A percentile compares a stretch with the other conserved stretches of the same genome.
These are phyloP conservation scores for Globisporangium uncinulatum DNA, from an alignment of 352 stramenopile species.

Conservation along the genomic window DNA sequence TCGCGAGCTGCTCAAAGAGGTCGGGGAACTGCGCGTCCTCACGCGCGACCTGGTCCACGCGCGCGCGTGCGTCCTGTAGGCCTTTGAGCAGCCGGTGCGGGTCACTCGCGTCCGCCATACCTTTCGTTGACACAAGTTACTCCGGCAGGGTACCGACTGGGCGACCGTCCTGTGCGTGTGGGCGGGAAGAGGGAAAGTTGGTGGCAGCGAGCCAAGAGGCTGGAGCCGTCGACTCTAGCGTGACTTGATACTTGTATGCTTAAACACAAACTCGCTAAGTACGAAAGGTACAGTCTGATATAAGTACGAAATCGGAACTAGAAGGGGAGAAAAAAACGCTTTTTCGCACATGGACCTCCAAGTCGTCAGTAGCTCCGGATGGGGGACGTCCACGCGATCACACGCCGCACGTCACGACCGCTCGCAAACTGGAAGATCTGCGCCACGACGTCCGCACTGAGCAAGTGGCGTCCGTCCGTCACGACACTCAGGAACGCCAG, in stretches of 20 bases:
- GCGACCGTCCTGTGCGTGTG: no score
- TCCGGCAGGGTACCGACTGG: no score
- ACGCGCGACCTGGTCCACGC: conserved; percentile 63
- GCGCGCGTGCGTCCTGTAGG: conserved; percentile 60
- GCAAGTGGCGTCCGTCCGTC: neutral
- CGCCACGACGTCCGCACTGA: neutral
- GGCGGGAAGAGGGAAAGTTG: no score
- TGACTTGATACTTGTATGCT: no score
- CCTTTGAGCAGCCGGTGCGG: conserved; percentile 53
- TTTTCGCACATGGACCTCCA: no score
- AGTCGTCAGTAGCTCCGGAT: neutral
- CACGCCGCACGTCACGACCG: neutral
- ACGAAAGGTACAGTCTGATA: neutral
- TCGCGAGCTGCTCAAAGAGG: conserved; percentile 72
- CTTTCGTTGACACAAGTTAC: no score
- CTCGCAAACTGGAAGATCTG: conserved; percentile 1
- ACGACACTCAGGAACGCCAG: conserved; percentile 4
- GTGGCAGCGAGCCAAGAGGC: no score
- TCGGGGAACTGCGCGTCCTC: conserved; percentile 77
- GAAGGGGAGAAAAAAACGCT: neutral
- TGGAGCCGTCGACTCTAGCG: no score
- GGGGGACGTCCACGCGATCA: neutral
- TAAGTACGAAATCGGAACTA: neutral
- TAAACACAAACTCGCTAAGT: no score
- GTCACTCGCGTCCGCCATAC: neutral